A percentile compares a stretch with the other conserved stretches of the same genome.
Conservation (phyloP, 1,284 basidiomycete species). For the Coriolopsis trogii region DNA sequence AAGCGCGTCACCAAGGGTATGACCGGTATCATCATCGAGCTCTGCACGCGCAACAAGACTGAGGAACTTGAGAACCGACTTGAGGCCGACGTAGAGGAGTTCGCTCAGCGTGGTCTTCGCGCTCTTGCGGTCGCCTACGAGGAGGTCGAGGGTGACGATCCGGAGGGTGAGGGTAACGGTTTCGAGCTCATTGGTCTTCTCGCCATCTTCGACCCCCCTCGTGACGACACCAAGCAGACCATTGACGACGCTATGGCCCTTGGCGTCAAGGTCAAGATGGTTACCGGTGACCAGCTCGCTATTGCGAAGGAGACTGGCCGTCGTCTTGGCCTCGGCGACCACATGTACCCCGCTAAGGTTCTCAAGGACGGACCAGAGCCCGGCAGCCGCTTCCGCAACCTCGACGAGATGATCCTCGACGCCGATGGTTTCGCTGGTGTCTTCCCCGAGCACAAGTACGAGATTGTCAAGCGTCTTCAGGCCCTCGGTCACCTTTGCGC, state of each 20-base stretch:
- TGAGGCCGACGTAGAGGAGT: slow-evolving; percentile 95
- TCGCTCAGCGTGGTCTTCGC: slow-evolving; percentile 94
- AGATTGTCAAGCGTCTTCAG: slow-evolving; percentile 93
- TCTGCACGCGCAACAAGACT: slow-evolving; percentile 97
- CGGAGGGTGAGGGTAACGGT: slow-evolving; percentile 87
- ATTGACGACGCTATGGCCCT: slow-evolving; percentile 96
- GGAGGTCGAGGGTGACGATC: slow-evolving; percentile 85
- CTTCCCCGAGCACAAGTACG: slow-evolving; percentile 96
- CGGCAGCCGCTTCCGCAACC: slow-evolving; percentile 75
- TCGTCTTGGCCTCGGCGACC: slow-evolving; percentile 93
- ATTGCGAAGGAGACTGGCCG: slow-evolving; percentile 99
- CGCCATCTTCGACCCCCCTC: slow-evolving; percentile 97
- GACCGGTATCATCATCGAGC: slow-evolving; percentile 95
- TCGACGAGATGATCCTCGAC: slow-evolving; percentile 94
- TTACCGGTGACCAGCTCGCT: slow-evolving; percentile 98
- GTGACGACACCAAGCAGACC: slow-evolving; percentile 98
- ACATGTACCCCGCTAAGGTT: slow-evolving; percentile 97
- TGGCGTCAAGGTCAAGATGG: slow-evolving; percentile 99
- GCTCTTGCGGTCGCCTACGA: slow-evolving; percentile 96
- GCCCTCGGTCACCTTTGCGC: slow-evolving; percentile 87
- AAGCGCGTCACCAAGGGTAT: slow-evolving; percentile 99
- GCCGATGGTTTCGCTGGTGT: slow-evolving; percentile 94
- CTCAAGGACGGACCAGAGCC: slow-evolving; percentile 89
- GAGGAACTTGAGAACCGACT: slow-evolving; percentile 88
- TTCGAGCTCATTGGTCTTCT: slow-evolving; percentile 98